Base-by-base conservation (phyloP, 306 rosid genomes). In the Citrullus amarus region DNA sequence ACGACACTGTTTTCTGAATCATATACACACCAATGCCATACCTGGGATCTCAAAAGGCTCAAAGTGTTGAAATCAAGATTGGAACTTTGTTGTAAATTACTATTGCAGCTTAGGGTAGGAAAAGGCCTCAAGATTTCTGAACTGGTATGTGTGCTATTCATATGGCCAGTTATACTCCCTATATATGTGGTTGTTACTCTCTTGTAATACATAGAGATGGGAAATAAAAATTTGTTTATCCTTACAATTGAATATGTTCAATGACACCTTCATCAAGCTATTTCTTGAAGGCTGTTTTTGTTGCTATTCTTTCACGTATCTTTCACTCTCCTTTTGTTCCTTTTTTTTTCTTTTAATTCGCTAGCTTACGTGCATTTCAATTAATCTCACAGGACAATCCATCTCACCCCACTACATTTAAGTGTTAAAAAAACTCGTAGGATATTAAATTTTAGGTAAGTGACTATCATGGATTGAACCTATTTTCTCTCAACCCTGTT, bases 151-250 rank as follows among this genome's bases (percentile, higher is more conserved):
- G 82, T 78, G 69, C 53, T 78, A 65, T 70, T 66, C 51, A 75
- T 74, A 32, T 74, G 71, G 82, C 81, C 67, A 58, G 46, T 83
- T 76, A 82, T 51, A 75, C 87, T 53, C 41, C 53, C 65, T 28
- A 70, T 59, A 70, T 48, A 81, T 46, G 44, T 83, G 82, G 80
- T 69, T 41, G 72, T 56, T 79, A 36, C 79, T 39, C 80, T 84
- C 84, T 66, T 67, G 80, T 79, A 79, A 77, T 80, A 83, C 78
- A 79, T 82, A 73, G 76, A 82, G 79, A 78, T 78, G 86, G 70
- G 83, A 82, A 90, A 88, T 90, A 82, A 86, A 82, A 82, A 66
- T 60, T 51, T 80, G 79, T 54, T 66, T 20, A 58, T 65, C 59
- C 41, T 48, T 30, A 39, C 74, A 20, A 78, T 20, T 30, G 68